Conservation (phyloP, 2,329 filamentous ascomycete genomes). For the Zymoseptoria tritici region DNA sequence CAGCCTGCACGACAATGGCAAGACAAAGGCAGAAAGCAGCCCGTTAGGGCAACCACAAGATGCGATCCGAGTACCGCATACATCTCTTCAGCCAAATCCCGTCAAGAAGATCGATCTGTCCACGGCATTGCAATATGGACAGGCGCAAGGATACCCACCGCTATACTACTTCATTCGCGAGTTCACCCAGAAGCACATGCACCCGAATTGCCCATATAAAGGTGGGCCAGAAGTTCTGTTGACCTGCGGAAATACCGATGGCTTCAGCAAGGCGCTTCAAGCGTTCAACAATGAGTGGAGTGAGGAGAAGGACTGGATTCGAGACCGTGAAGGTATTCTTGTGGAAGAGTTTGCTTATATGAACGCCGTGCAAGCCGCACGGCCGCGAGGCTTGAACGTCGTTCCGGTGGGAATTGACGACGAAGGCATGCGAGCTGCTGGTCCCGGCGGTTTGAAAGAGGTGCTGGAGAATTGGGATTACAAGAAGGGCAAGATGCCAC, state of each 20-base stretch:
- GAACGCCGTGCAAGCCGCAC: slow-evolving; percentile 61
- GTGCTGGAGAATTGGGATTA: slow-evolving; percentile 78
- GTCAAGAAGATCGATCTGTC: slow-evolving; percentile 69
- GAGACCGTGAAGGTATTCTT: slow-evolving; percentile 67
- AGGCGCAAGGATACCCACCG: slow-evolving; percentile 72
- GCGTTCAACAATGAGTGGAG: slow-evolving; percentile 71
- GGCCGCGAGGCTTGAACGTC: slow-evolving; percentile 63
- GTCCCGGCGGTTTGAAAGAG: slow-evolving; percentile 66
- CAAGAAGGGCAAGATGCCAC: slow-evolving; percentile 64
- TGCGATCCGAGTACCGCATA: slow-evolving; percentile 62
- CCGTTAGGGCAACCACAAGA: slow-evolving; percentile 30
- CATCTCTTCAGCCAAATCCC: slow-evolving; percentile 50
- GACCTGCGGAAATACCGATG: slow-evolving; percentile 78
- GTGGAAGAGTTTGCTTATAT: slow-evolving; percentile 76
- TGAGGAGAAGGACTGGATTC: slow-evolving; percentile 57
- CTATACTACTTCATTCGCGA: slow-evolving; percentile 70
- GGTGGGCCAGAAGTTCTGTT: slow-evolving; percentile 70
- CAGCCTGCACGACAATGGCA: slow-evolving; percentile 8
- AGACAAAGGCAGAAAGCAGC: slow-evolving; percentile 18
- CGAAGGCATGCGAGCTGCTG: slow-evolving; percentile 69
- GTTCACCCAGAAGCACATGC: slow-evolving; percentile 67
- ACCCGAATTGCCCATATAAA: slow-evolving; percentile 73
- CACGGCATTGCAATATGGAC: slow-evolving; percentile 80
- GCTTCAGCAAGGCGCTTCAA: slow-evolving; percentile 69
- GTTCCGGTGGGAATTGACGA: slow-evolving; percentile 68